Evolutionary conservation across 1,139 yeast genomes (phyloP), one percentile per base, ranked within the genome.

Genomic region (Kodamaea anthophila): DNA sequence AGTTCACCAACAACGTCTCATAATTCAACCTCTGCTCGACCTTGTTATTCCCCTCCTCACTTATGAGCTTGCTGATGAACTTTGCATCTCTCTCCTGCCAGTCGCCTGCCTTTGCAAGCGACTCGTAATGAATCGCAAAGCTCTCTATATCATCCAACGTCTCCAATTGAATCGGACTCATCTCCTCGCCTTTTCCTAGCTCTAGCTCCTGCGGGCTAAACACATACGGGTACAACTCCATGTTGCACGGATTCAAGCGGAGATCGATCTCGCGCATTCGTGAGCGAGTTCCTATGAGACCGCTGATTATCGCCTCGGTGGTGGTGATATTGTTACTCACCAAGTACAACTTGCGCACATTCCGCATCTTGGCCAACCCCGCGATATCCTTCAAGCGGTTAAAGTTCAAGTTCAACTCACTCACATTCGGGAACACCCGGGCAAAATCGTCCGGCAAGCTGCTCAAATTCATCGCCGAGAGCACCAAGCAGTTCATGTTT

Each of bases 201-300:
- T 57, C 63, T 12, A 58, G 41, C 37, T 70, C 74, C 11, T 64
- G 58, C 3, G 71, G 68, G 37, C 63, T 65, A 47, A 73, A 73
- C 2, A 74, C 70, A 42, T 60, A 71, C 1, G 79, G 77, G 43
- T 74, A 74, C 26, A 70, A 56, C 9, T 60, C 65, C 21, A 54
- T 50, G 24, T 66, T 73, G 23, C 72, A 42, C 7, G 75, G 68
- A 40, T 75, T 75, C 34, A 72, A 64, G 31, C 80, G 53, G 26
- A 71, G 40, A 45, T 74, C 81, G 12, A 74, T 44, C 8, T 59
- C 51, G 33, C 49, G 55, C 34, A 74, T 47, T 2, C 55, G 43
- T 5, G 43, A 33, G 24, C 74, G 48, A 1, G 58, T 46, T 0
- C 52, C 55, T 7, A 51, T 42, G 21, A 64, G 45, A 4, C 62